Evolutionary conservation across 176 grass and related monocot genomes (phyloP).

Genomic region (Canna indica): DNA sequence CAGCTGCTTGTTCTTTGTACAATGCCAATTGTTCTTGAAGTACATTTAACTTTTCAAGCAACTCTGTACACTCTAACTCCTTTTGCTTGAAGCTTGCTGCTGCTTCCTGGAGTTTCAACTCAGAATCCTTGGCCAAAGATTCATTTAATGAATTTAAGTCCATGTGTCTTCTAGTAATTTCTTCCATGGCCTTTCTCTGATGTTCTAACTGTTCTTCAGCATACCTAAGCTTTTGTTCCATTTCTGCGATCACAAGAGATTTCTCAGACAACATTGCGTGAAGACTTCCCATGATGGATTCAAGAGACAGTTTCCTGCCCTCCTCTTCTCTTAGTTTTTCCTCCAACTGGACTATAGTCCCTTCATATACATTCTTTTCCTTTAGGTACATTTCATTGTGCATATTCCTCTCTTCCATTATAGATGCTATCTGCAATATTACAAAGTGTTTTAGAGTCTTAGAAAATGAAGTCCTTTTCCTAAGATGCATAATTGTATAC

Average conservation of each 20-base stretch:
- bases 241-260: conserved; percentile 48
- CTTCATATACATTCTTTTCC: conserved; percentile 56
- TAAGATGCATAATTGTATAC: conserved; percentile 13
- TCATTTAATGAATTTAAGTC: conserved; percentile 60
- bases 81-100: conserved; percentile 39
- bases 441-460: conserved; percentile 8
- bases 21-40: conserved; percentile 39
- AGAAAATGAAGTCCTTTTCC: conserved; percentile 9
- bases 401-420: conserved; percentile 32
- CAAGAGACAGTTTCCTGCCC: neutral
- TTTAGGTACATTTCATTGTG: neutral
- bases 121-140: conserved; percentile 73
- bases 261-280: conserved; percentile 25
- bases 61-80: conserved; percentile 39
- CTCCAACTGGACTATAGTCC: conserved; percentile 33
- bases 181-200: conserved; percentile 49
- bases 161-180: conserved; percentile 57
- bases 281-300: conserved; percentile 7
- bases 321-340: conserved; percentile 22
- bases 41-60: conserved; percentile 45
- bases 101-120: conserved; percentile 53
- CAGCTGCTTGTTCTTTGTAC: conserved; percentile 42
- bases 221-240: conserved; percentile 60
- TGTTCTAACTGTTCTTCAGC: conserved; percentile 67
- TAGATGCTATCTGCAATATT: conserved; percentile 38